Conservation (phyloP, 1,139 yeast genomes). For the Debaryomycetaceae sp. region DNA sequence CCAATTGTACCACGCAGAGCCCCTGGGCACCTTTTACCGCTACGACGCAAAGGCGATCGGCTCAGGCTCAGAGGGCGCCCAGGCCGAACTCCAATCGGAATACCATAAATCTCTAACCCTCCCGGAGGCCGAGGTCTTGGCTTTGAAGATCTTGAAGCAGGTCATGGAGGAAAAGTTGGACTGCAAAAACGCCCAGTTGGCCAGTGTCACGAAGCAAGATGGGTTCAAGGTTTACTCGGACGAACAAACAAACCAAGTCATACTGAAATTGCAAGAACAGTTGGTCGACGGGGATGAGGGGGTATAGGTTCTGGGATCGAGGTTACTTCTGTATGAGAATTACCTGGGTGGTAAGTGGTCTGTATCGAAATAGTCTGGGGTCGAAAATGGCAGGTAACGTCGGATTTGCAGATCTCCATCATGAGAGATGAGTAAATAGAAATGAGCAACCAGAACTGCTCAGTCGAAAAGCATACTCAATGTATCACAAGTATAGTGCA, state of each 20-base stretch:
- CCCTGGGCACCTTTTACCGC: constrained; percentile 94
- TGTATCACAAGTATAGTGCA: too few relatives aligned
- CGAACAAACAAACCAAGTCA: constrained; percentile 74
- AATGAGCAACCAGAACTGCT: too few relatives aligned
- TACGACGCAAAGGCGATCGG: constrained; percentile 99
- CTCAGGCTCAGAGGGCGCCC: constrained; percentile 98
- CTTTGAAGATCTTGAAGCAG: constrained; percentile 85
- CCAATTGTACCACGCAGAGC: constrained; percentile 97
- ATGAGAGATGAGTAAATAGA: too few relatives aligned
- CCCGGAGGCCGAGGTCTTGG: constrained; percentile 84
- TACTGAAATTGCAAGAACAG: constrained; percentile 64
- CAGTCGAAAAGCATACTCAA: too few relatives aligned
- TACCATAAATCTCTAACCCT: constrained; percentile 91
- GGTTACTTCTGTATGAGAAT: too few relatives aligned
- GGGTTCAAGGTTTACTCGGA: constrained; percentile 86
- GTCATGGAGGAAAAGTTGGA: constrained; percentile 99
- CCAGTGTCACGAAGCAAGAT: constrained; percentile 76
- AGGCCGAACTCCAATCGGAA: constrained; percentile 93
- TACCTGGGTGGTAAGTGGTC: too few relatives aligned
- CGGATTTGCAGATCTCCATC: too few relatives aligned
- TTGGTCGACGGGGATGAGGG: constrained; percentile 29
- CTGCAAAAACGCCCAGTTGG: constrained; percentile 89
- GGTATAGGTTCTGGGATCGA: too few relatives aligned
- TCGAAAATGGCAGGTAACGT: too few relatives aligned
- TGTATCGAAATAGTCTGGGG: too few relatives aligned